These are phyloP conservation scores for Arachis stenosperma DNA, from an alignment of 306 rosid genomes.

Conservation along the genomic window DNA sequence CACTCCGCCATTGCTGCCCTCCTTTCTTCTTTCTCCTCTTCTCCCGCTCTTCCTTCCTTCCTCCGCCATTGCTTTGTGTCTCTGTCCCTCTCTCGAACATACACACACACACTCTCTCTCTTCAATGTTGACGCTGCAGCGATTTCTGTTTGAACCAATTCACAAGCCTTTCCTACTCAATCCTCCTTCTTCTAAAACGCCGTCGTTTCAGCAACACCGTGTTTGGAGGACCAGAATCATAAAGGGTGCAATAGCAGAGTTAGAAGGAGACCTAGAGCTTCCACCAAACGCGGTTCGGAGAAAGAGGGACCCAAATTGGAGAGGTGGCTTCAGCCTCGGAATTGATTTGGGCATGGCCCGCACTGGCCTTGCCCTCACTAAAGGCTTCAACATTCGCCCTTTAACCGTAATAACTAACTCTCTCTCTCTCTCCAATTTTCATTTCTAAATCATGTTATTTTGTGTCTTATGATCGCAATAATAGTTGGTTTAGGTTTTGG, in stretches of 20 bases:
- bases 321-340: constrained; percentile 91
- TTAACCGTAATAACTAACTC: constrained; percentile 49
- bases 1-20: too few relatives aligned
- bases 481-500: constrained; percentile 64
- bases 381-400: constrained; percentile 82
- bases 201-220: constrained; percentile 6
- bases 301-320: constrained; percentile 69
- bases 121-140: constrained; percentile 37
- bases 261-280: constrained; percentile 64
- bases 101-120: neutral
- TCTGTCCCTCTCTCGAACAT: too few relatives aligned
- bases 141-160: constrained; percentile 25
- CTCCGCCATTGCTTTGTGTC: too few relatives aligned
- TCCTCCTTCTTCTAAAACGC: neutral
- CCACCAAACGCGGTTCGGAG: constrained; percentile 81
- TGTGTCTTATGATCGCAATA: constrained; percentile 26
- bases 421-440: neutral
- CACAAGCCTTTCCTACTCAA: constrained; percentile 14
- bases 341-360: constrained; percentile 84
- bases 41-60: too few relatives aligned
- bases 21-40: too few relatives aligned
- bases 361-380: constrained; percentile 86
- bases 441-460: constrained; percentile 6
- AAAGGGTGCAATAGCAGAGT: constrained; percentile 35
- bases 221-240: neutral